These are phyloP conservation scores for Tylopilus plumbeoviolaceoides DNA, from an alignment of 768 basidiomycete genomes.

Conservation along the genomic window DNA sequence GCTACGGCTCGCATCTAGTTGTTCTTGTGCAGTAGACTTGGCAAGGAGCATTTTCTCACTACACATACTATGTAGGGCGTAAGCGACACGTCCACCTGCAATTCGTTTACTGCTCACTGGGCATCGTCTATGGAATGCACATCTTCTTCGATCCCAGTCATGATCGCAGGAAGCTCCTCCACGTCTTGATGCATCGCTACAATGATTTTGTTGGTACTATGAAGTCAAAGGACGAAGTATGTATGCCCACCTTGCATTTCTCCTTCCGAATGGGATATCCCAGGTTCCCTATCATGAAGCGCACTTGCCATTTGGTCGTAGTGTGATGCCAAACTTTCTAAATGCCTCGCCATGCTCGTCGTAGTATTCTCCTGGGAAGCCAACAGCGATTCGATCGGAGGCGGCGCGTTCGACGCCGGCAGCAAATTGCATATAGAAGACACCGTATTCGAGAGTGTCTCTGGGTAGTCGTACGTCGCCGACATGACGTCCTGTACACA, in stretches of 20 bases:
- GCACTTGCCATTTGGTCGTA: conserved; percentile 75
- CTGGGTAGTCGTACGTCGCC: conserved; percentile 64
- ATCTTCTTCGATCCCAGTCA: conserved; percentile 65
- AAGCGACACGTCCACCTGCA: background rate
- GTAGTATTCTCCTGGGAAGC: conserved; percentile 50
- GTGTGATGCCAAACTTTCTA: conserved; percentile 70
- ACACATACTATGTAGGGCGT: conserved; percentile 8
- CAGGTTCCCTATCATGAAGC: conserved; percentile 63
- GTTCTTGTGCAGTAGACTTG: conserved; percentile 41
- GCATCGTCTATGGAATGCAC: conserved; percentile 48
- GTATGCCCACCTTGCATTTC: conserved; percentile 56
- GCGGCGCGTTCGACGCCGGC: conserved; percentile 34
- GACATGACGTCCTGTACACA: conserved; percentile 51
- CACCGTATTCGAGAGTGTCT: conserved; percentile 55
- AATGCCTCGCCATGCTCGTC: conserved; percentile 64
- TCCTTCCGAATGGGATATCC: conserved; percentile 60
- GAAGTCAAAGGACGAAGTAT: background rate
- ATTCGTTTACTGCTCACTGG: conserved; percentile 43
- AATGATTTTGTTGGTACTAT: background rate
- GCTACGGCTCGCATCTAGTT: conserved; percentile 45
- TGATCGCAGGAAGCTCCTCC: conserved; percentile 69
- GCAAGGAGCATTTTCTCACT: conserved; percentile 50
- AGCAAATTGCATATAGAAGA: conserved; percentile 51
- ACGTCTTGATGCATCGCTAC: conserved; percentile 80
- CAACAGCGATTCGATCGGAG: conserved; percentile 43